phyloP scores from a whole-genome alignment of 2,329 filamentous ascomycete species.

The Paraconiothyrium brasiliense region DNA sequence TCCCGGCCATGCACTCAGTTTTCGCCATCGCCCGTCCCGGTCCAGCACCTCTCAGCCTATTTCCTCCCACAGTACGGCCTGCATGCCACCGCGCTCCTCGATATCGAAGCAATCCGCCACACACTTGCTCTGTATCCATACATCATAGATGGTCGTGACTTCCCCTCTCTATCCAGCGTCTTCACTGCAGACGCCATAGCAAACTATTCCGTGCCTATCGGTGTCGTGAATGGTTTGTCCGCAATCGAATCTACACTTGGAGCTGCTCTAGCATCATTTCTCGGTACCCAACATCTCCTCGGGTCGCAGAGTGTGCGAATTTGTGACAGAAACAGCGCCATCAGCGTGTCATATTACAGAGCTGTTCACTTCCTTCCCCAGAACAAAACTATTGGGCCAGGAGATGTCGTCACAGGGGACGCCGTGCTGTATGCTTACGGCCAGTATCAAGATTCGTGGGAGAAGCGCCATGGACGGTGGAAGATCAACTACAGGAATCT shows the following conservation, averaged over 20 bases:
- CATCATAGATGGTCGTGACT: slow-evolving; percentile 3
- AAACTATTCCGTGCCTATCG: slow-evolving; percentile 4
- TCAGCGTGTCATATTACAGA: not conserved
- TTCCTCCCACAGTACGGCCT: not conserved
- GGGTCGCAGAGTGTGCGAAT: not conserved
- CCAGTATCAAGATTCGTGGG: slow-evolving; percentile 7
- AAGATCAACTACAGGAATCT: slow-evolving; percentile 4
- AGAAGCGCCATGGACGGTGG: slow-evolving; percentile 8
- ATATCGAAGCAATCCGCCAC: slow-evolving; percentile 4
- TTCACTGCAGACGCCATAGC: slow-evolving; percentile 7
- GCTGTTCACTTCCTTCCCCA: slow-evolving; percentile 1
- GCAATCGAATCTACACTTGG: slow-evolving; percentile 1
- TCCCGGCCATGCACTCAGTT: not conserved
- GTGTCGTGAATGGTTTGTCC: not conserved
- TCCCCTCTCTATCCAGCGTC: not conserved
- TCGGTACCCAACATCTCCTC: slow-evolving; percentile 6
- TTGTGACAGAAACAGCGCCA: not conserved
- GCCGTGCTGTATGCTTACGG: slow-evolving; percentile 11
- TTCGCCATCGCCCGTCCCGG: not conserved
- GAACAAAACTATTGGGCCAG: slow-evolving; percentile 1
- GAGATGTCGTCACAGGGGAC: not conserved
- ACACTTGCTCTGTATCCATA: not conserved
- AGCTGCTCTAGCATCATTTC: slow-evolving; percentile 1
- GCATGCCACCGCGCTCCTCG: not conserved
- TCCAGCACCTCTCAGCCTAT: not conserved